A percentile compares a stretch with the other conserved stretches of the same genome.
These are phyloP conservation scores for Arachis stenosperma DNA, from an alignment of 306 rosid genomes.

Conservation along the genomic window DNA sequence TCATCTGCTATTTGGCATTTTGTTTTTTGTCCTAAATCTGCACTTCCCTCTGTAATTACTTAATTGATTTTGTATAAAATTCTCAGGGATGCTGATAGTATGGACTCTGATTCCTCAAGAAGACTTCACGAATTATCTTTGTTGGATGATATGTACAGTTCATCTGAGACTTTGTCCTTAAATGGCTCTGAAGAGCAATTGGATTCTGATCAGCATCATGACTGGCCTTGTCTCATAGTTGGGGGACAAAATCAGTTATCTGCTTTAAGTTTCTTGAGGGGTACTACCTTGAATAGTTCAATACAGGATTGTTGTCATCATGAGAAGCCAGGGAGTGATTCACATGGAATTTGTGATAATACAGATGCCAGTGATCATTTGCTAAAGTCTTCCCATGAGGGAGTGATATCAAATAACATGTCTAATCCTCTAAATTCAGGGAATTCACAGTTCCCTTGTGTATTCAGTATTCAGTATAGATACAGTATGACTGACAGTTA, in stretches of 20 bases:
- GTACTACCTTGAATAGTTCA: constrained; percentile 41
- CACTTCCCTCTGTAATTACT: constrained; percentile 38
- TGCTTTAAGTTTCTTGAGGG: constrained; percentile 62
- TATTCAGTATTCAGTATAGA: constrained; percentile 40
- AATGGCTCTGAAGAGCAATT: constrained; percentile 60
- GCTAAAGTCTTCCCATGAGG: constrained; percentile 44
- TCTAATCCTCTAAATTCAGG: constrained; percentile 45
- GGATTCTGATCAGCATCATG: constrained; percentile 51
- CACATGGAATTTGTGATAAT: constrained; percentile 41
- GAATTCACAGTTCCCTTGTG: constrained; percentile 46
- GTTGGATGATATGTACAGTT: constrained; percentile 49
- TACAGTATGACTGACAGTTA: constrained; percentile 38
- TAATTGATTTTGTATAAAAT: constrained; percentile 46
- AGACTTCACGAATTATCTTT: constrained; percentile 48
- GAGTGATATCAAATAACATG: constrained; percentile 40
- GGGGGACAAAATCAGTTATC: constrained; percentile 57
- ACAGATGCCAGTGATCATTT: constrained; percentile 40
- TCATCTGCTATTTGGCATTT: constrained; percentile 18
- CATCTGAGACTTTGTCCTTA: constrained; percentile 66
- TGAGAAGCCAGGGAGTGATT: constrained; percentile 51
- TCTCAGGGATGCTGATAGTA: constrained; percentile 56
- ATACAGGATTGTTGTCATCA: constrained; percentile 44
- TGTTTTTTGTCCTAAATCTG: constrained; percentile 9
- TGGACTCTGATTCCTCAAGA: constrained; percentile 63
- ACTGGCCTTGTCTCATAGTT: constrained; percentile 46